These are phyloP conservation scores for Ceratobasidium sp. DNA, from an alignment of 1,284 basidiomycete genomes.

Conservation along the genomic window DNA sequence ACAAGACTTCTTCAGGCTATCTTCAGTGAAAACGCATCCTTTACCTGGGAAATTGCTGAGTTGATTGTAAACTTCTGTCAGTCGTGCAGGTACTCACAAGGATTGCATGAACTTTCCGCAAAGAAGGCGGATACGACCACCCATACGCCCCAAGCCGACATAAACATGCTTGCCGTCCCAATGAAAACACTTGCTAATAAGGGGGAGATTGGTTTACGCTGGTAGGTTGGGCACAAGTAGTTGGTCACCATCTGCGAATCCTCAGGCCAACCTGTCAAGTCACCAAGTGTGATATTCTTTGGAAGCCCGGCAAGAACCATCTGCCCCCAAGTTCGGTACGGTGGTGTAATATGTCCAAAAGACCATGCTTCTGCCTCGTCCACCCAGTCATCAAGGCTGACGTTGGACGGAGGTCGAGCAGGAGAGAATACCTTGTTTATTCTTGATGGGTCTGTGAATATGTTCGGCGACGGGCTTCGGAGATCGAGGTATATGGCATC, in stretches of 20 bases:
- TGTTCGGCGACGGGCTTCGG: background rate
- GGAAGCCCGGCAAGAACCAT: conserved; percentile 13
- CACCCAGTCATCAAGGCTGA: background rate
- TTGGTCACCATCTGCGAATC: conserved; percentile 24
- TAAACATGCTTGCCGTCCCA: conserved; percentile 18
- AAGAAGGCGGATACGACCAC: background rate
- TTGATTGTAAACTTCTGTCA: background rate
- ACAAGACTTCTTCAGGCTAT: too few relatives aligned
- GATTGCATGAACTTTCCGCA: background rate
- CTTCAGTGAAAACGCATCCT: too few relatives aligned
- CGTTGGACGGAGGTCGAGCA: background rate
- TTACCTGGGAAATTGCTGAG: too few relatives aligned
- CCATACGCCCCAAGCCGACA: conserved; percentile 19
- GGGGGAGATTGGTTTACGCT: background rate
- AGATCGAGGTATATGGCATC: conserved; percentile 1
- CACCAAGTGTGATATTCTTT: conserved; percentile 18
- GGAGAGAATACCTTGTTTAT: background rate
- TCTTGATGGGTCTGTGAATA: background rate
- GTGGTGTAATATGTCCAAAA: background rate
- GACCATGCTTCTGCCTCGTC: background rate
- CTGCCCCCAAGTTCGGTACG: conserved; percentile 15
- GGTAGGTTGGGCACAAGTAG: conserved; percentile 25
- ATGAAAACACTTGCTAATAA: conserved; percentile 9
- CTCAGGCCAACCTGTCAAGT: background rate
- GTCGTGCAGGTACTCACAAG: background rate